Conservation (phyloP, 176 grass and related monocot species). For the Canna indica region DNA sequence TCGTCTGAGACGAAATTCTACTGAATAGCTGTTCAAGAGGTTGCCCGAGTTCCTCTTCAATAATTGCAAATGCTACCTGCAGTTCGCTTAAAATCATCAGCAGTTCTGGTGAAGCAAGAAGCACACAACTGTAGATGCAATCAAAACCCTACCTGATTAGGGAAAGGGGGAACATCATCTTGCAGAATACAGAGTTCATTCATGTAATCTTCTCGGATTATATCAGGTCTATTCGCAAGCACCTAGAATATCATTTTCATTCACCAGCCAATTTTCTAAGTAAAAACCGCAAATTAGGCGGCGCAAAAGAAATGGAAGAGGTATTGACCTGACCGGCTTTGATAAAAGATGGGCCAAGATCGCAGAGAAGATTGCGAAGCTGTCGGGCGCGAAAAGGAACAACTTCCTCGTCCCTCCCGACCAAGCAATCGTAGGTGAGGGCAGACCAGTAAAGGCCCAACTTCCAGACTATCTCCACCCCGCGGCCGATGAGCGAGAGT, state of each 20-base stretch:
- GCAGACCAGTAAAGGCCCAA: constrained; percentile 90
- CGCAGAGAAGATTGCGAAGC: constrained; percentile 86
- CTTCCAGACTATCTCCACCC: constrained; percentile 85
- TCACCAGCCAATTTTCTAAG: neutral
- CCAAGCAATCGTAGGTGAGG: constrained; percentile 73
- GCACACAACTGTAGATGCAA: neutral
- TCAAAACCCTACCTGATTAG: constrained; percentile 57
- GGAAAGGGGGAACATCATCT: constrained; percentile 86
- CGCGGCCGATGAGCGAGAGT: constrained; percentile 70
- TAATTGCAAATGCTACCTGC: constrained; percentile 86
- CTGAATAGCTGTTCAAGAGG: constrained; percentile 73
- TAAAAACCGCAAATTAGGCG: neutral
- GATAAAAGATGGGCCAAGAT: constrained; percentile 94
- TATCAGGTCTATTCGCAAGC: constrained; percentile 94
- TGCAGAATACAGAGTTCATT: constrained; percentile 96
- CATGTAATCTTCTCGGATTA: constrained; percentile 98
- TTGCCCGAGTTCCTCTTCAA: constrained; percentile 88
- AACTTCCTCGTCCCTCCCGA: constrained; percentile 85
- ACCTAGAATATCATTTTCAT: constrained; percentile 33
- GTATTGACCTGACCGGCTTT: constrained; percentile 87
- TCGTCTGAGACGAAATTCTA: constrained; percentile 84
- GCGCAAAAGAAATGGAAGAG: constrained; percentile 2
- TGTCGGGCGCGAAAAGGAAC: constrained; percentile 88
- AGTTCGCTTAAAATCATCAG: neutral
- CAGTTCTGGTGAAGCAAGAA: neutral